A percentile compares a stretch with the other conserved stretches of the same genome.
phyloP scores from a whole-genome alignment of 1,284 basidiomycete species.

The Fomitopsis palustris region DNA sequence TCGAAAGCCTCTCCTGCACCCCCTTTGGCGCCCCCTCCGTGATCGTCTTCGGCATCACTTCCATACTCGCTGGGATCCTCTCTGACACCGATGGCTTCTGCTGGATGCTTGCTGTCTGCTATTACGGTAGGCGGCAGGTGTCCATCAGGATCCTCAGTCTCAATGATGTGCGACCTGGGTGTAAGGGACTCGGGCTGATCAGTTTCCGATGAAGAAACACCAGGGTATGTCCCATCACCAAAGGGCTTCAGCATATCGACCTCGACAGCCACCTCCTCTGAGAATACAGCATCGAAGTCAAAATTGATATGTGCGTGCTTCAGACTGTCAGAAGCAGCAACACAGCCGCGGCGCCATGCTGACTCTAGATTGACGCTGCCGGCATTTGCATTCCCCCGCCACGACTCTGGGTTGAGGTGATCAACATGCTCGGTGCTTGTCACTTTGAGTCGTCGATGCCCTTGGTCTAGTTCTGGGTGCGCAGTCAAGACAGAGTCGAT shows the following conservation, averaged over 20 bases:
- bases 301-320: neutral
- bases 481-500: slow-evolving; percentile 20
- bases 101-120: too few species aligned
- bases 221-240: slow-evolving; percentile 11
- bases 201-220: neutral
- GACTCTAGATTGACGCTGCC: slow-evolving; percentile 3
- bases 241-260: slow-evolving; percentile 8
- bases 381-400: slow-evolving; percentile 11
- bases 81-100: too few species aligned
- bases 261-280: too few species aligned
- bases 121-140: neutral
- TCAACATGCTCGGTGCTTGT: slow-evolving; percentile 7
- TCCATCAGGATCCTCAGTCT: neutral
- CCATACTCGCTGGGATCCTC: too few species aligned
- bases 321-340: neutral
- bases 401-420: slow-evolving; percentile 16
- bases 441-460: slow-evolving; percentile 11
- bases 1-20: too few species aligned
- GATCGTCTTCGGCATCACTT: too few species aligned
- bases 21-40: too few species aligned
- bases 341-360: neutral
- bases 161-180: neutral
- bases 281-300: neutral
- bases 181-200: neutral
- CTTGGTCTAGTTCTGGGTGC: slow-evolving; percentile 10